Percentiles rank a stretch among this genome's conserved stretches.
phyloP scores from a whole-genome alignment of 2,329 filamentous ascomycete genomes.

The Alternaria ventricosa region DNA sequence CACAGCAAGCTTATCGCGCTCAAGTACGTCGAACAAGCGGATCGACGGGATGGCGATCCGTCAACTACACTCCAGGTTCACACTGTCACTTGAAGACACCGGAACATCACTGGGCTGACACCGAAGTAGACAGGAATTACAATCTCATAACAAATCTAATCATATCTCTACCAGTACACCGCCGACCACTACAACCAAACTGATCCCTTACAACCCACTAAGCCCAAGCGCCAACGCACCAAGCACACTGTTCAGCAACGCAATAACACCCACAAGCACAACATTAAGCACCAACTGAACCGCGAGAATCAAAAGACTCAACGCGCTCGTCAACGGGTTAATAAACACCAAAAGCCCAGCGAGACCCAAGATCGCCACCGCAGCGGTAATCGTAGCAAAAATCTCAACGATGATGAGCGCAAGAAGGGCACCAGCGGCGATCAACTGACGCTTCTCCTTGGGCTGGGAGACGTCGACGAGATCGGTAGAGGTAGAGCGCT shows the following conservation, averaged over 20 bases:
- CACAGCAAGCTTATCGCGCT: not conserved
- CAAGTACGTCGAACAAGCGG: not conserved
- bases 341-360: constrained; percentile 20
- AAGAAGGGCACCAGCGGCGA: constrained; percentile 17
- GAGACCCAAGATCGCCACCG: constrained; percentile 22
- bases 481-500: not conserved
- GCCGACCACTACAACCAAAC: not conserved
- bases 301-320: constrained; percentile 22
- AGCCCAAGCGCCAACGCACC: constrained; percentile 15
- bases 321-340: constrained; percentile 20
- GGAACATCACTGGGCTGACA: not conserved
- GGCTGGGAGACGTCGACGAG: not conserved
- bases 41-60: not conserved
- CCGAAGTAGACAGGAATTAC: not conserved
- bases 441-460: constrained; percentile 13
- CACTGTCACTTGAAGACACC: not conserved
- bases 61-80: not conserved
- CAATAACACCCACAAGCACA: constrained; percentile 21
- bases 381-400: constrained; percentile 24
- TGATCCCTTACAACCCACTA: constrained; percentile 9
- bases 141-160: not conserved
- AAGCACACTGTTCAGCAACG: constrained; percentile 22
- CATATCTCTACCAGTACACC: not conserved
- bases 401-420: constrained; percentile 27
- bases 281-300: constrained; percentile 24